Evolutionary conservation across 2,329 filamentous ascomycete species (phyloP).

Genomic region (Hirsutella rhossiliensis): DNA sequence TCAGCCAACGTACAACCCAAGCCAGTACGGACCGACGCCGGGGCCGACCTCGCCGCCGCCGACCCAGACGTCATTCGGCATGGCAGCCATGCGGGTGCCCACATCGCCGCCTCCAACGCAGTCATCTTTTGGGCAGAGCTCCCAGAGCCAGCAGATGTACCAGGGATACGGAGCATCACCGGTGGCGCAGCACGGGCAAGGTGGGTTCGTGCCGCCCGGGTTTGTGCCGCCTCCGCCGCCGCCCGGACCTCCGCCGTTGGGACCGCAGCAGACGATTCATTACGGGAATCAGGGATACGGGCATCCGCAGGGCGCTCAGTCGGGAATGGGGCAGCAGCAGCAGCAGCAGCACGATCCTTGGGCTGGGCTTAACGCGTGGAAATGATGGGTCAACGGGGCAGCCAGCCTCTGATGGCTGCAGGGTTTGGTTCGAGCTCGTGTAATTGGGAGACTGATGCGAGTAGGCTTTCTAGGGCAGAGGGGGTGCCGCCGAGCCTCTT

Average conservation of each 20-base stretch:
- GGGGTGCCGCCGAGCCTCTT: too few relatives aligned
- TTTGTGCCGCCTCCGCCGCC: constrained; percentile 53
- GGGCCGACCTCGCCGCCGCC: constrained; percentile 51
- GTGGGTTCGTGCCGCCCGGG: constrained; percentile 37
- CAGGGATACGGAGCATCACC: constrained; percentile 18
- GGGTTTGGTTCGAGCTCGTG: background rate
- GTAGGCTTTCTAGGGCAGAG: too few relatives aligned
- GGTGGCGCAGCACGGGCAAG: constrained; percentile 25
- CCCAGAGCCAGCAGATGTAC: constrained; percentile 31
- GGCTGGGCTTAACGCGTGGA: constrained; percentile 41
- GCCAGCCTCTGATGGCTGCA: background rate
- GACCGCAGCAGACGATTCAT: constrained; percentile 50
- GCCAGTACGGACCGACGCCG: constrained; percentile 44
- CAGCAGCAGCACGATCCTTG: constrained; percentile 35
- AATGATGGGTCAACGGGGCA: constrained; percentile 18
- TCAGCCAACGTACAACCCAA: constrained; percentile 44
- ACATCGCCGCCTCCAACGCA: constrained; percentile 53
- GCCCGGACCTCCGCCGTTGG: constrained; percentile 48
- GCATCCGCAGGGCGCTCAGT: constrained; percentile 18
- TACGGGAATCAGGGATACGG: constrained; percentile 28
- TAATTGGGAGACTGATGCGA: background rate
- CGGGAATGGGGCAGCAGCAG: constrained; percentile 24
- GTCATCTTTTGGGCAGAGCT: constrained; percentile 28
- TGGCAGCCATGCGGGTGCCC: constrained; percentile 25
- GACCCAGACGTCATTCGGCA: constrained; percentile 40